These are phyloP conservation scores for Fusarium sp. DNA, from an alignment of 2,329 filamentous ascomycete species.

Conservation along the genomic window DNA sequence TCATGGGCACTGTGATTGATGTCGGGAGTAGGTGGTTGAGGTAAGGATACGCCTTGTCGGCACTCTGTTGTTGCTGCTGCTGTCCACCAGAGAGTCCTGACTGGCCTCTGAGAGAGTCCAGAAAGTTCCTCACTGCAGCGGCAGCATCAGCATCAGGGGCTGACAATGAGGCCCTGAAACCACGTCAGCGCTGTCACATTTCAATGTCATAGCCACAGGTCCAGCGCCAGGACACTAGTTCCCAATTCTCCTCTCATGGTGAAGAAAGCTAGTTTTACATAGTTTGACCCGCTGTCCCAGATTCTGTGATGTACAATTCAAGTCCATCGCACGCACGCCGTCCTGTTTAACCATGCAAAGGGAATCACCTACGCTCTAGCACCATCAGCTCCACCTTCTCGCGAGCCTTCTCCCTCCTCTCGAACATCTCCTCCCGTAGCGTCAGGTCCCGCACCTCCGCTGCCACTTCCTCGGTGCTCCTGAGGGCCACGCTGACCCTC, in stretches of 20 bases:
- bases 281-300: constrained; percentile 48
- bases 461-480: constrained; percentile 72
- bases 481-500: constrained; percentile 74
- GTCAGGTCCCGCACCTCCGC: constrained; percentile 86
- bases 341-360: constrained; percentile 51
- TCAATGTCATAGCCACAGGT: constrained; percentile 40
- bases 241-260: constrained; percentile 49
- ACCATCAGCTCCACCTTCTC: constrained; percentile 95
- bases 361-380: constrained; percentile 96
- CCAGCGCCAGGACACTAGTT: constrained; percentile 48
- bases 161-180: constrained; percentile 71
- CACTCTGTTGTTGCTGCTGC: constrained; percentile 52
- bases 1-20: constrained; percentile 81
- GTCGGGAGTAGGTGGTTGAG: constrained; percentile 88
- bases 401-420: constrained; percentile 88
- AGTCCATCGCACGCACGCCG: constrained; percentile 44
- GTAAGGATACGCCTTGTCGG: constrained; percentile 80
- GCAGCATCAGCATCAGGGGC: constrained; percentile 81
- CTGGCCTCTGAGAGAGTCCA: constrained; percentile 81
- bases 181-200: constrained; percentile 61
- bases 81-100: constrained; percentile 58
- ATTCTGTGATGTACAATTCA: constrained; percentile 41
- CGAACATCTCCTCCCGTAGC: constrained; percentile 93
- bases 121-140: constrained; percentile 87
- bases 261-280: constrained; percentile 55